A percentile compares a stretch with the other conserved stretches of the same genome.
phyloP scores from a whole-genome alignment of 106 monocot species.

The Narthecium ossifragum region DNA sequence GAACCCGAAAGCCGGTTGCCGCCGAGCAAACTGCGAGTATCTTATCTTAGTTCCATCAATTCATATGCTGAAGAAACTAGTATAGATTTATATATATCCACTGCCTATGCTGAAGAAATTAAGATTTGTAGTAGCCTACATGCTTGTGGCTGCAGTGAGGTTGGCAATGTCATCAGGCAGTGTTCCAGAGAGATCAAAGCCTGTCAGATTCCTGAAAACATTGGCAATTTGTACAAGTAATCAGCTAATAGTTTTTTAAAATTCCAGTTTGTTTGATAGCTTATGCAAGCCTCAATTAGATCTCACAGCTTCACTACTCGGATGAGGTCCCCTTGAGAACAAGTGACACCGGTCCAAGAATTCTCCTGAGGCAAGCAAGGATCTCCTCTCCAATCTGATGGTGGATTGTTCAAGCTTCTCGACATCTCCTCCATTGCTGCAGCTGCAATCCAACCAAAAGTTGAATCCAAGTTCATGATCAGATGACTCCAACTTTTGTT shows the following conservation, averaged over 20 bases:
- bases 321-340: constrained; percentile 12
- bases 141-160: constrained; percentile 36
- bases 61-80: background rate
- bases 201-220: constrained; percentile 36
- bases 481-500: too few relatives aligned
- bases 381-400: constrained; percentile 59
- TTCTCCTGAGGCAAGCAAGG: constrained; percentile 43
- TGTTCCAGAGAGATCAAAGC: constrained; percentile 37
- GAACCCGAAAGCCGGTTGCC: constrained; percentile 55
- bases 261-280: background rate
- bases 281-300: background rate
- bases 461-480: background rate
- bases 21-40: constrained; percentile 38
- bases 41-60: background rate
- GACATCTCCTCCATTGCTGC: constrained; percentile 56
- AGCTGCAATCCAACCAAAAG: constrained; percentile 15
- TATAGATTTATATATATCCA: background rate
- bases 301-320: constrained; percentile 43
- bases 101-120: background rate
- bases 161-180: constrained; percentile 28
- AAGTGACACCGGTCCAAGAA: constrained; percentile 58
- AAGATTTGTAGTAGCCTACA: constrained; percentile 22
- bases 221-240: background rate
- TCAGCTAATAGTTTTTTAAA: background rate
- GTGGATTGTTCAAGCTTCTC: constrained; percentile 43